Evolutionary conservation across 2,329 filamentous ascomycete species (phyloP).

Genomic region (Thelonectria discophora): DNA sequence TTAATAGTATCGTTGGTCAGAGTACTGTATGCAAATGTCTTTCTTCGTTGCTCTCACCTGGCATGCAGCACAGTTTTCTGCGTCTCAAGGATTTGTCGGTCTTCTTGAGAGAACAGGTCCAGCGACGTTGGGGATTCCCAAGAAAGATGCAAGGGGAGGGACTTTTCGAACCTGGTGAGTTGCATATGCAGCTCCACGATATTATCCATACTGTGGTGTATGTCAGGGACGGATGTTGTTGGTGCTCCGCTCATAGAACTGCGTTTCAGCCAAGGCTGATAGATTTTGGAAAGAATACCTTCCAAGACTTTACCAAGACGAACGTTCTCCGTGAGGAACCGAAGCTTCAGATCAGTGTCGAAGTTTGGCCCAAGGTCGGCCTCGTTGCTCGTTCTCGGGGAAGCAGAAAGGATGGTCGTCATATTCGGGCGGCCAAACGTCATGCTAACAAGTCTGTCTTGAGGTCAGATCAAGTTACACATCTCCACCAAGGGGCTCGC

Average conservation of each 20-base stretch:
- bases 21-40: not conserved
- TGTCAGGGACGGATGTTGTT: not conserved
- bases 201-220: constrained; percentile 1
- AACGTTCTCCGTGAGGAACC: constrained; percentile 2
- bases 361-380: not conserved
- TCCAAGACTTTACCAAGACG: constrained; percentile 3
- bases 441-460: constrained; percentile 38
- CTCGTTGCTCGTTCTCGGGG: not conserved
- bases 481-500: not conserved
- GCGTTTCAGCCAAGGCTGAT: constrained; percentile 4
- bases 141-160: not conserved
- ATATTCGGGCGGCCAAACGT: constrained; percentile 40
- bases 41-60: not conserved
- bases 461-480: not conserved
- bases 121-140: not conserved
- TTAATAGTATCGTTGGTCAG: not conserved
- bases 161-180: constrained; percentile 4
- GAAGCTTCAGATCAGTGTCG: not conserved
- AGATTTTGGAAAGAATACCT: constrained; percentile 9
- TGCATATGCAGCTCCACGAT: not conserved
- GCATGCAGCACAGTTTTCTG: constrained; percentile 20
- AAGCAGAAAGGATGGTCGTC: constrained; percentile 30
- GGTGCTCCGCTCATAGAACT: not conserved
- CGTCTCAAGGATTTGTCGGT: constrained; percentile 2
- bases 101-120: not conserved